Conservation (phyloP, 2,329 filamentous ascomycete genomes). For the Allantophomopsis cytisporea region DNA sequence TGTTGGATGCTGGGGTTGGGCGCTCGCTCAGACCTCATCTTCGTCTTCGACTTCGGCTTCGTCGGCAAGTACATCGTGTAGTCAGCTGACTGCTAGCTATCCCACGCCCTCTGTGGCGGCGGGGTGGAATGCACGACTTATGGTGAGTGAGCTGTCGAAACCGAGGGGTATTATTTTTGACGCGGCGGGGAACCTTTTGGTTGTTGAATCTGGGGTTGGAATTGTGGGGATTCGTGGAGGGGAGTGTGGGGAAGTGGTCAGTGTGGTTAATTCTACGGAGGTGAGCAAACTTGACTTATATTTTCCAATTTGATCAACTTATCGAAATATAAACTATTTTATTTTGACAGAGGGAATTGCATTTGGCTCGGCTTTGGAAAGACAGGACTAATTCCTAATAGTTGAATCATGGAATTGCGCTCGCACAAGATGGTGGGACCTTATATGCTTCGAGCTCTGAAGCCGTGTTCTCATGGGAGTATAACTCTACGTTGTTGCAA, state of each 20-base stretch:
- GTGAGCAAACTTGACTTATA: constrained; percentile 2
- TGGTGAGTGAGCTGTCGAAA: constrained; percentile 10
- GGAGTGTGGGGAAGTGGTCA: constrained; percentile 9
- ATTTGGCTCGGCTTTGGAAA: not conserved
- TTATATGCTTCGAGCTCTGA: constrained; percentile 43
- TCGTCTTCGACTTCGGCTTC: not conserved
- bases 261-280: constrained; percentile 6
- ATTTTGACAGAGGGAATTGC: no score
- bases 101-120: constrained; percentile 8
- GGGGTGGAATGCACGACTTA: constrained; percentile 15
- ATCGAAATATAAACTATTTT: no score
- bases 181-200: constrained; percentile 14
- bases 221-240: constrained; percentile 12
- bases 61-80: not conserved
- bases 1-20: no score
- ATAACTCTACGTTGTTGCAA: constrained; percentile 38
- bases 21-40: no score
- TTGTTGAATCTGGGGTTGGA: constrained; percentile 14
- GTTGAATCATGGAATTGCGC: constrained; percentile 41
- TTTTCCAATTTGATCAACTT: not conserved
- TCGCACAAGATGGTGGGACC: constrained; percentile 36
- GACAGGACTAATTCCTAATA: constrained; percentile 11
- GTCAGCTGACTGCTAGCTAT: constrained; percentile 6
- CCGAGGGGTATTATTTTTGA: constrained; percentile 19
- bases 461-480: constrained; percentile 50